Base-by-base conservation (phyloP, 2,329 filamentous ascomycete genomes). In the Xylariaceae sp. region DNA sequence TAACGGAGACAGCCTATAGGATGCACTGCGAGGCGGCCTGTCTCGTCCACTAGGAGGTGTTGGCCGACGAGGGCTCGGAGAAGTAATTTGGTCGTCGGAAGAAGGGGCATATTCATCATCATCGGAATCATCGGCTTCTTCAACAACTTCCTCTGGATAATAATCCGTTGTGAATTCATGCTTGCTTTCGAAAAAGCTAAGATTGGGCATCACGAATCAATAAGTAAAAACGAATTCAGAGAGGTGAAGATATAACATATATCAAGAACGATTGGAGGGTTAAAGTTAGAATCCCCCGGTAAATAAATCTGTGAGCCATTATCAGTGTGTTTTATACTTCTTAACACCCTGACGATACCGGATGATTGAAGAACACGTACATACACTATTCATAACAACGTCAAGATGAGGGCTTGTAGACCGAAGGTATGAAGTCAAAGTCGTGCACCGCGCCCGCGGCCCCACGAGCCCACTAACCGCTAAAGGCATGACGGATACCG, bases 1-100 rank as follows among this genome's bases (percentile, higher is more conserved):
- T 2, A 11, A 3, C 1, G 35, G 35, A 37, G 35, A 37, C 35
- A 11, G 8, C 3, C 35, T 37, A 6, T 37, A 3, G 8, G 35
- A 37, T 37, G 35, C 3, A 11, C 35, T 37, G 8, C 35, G 35
- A 3, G 4, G 8, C 35, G 8, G 8, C 35, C 8, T 37, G 35
- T 7, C 19, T 19, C 8, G 35, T 11, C 35, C 5, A 11, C 4
- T 91, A 91, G 19, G 77, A 71, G 48, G 82, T 80, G 47, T 79
- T 78, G 26, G 81, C 78, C 50, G 82, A 84, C 53, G 78, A 74
- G 45, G 83, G 80, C 60, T 87, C 85, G 62, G 35, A 11, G 35
- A 37, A 3, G 8, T 11, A 11, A 11, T 37, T 11, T 7, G 4
- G 35, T 37, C 12, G 8, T 37, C 12, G 12, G 35, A 37, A 37